These are phyloP conservation scores for Oehlia diaphana DNA, from an alignment of 192 early-diverging fungal species.

Conservation along the genomic window DNA sequence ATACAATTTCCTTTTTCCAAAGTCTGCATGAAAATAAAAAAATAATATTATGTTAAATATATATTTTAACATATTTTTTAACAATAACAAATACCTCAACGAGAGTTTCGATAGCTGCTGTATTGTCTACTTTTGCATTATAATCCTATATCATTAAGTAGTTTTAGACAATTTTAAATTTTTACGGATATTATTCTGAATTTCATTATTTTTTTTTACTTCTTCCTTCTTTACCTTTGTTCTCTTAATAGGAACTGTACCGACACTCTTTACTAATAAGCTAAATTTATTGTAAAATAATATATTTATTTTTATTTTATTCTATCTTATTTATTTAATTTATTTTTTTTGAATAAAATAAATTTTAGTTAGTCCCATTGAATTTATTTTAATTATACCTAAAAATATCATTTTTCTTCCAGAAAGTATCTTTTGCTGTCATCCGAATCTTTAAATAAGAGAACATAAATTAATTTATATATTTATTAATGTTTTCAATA, in stretches of 20 bases:
- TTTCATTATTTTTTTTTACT: not conserved
- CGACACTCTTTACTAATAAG: constrained; percentile 38
- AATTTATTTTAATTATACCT: constrained; percentile 26
- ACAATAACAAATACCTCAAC: constrained; percentile 10
- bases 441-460: constrained; percentile 29
- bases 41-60: not conserved
- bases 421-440: constrained; percentile 47
- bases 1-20: constrained; percentile 8
- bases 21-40: not conserved
- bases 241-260: constrained; percentile 36
- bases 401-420: constrained; percentile 40
- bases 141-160: constrained; percentile 25
- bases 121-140: constrained; percentile 10
- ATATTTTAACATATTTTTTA: not conserved
- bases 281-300: constrained; percentile 8
- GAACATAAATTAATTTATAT: not conserved
- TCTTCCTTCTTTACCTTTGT: no score
- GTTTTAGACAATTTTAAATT: constrained; percentile 27
- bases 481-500: not conserved
- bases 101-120: not conserved
- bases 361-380: no score
- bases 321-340: no score
- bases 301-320: no score
- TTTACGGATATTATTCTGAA: constrained; percentile 24
- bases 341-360: no score